Conservation (phyloP, 2,329 filamentous ascomycete genomes). For the Samsoniella hepiali region DNA sequence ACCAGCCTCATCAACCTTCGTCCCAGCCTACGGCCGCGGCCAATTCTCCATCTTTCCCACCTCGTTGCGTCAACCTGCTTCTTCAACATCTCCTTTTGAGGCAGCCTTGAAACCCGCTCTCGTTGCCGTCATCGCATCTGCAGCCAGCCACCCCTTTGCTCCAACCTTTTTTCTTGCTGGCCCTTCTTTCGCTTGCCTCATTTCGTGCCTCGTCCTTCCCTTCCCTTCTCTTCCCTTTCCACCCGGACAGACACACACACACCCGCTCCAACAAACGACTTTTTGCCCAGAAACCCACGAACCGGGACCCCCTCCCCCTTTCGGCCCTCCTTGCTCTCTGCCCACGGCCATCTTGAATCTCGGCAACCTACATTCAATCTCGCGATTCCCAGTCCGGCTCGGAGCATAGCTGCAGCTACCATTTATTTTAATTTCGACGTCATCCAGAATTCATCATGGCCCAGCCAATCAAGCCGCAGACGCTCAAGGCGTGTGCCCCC, state of each 20-base stretch:
- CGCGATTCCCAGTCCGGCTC: neutral
- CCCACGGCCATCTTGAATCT: neutral
- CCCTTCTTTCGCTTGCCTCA: neutral
- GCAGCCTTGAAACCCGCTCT: slow-evolving; percentile 17
- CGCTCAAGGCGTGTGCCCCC: slow-evolving; percentile 69
- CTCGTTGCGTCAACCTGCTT: slow-evolving; percentile 10
- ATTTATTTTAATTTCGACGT: neutral
- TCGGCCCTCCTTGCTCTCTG: slow-evolving; percentile 6
- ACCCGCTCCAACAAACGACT: neutral
- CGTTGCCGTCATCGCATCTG: neutral
- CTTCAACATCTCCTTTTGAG: slow-evolving; percentile 5
- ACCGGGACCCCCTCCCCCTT: slow-evolving; percentile 3
- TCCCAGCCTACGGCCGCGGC: neutral
- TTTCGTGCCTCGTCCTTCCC: neutral
- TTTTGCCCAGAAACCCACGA: slow-evolving; percentile 1
- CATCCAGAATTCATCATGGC: slow-evolving; percentile 56
- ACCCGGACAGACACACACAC: neutral
- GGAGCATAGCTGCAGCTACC: neutral
- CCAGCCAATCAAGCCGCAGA: slow-evolving; percentile 69
- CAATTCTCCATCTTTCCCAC: neutral
- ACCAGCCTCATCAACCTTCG: slow-evolving; percentile 8
- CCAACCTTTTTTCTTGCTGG: neutral
- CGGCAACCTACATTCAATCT: slow-evolving; percentile 6
- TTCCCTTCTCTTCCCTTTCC: neutral
- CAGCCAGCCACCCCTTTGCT: neutral